Evolutionary conservation across 768 basidiomycete genomes (phyloP), one percentile per base, ranked within the genome.

Genomic region (Mycena chlorophos): DNA sequence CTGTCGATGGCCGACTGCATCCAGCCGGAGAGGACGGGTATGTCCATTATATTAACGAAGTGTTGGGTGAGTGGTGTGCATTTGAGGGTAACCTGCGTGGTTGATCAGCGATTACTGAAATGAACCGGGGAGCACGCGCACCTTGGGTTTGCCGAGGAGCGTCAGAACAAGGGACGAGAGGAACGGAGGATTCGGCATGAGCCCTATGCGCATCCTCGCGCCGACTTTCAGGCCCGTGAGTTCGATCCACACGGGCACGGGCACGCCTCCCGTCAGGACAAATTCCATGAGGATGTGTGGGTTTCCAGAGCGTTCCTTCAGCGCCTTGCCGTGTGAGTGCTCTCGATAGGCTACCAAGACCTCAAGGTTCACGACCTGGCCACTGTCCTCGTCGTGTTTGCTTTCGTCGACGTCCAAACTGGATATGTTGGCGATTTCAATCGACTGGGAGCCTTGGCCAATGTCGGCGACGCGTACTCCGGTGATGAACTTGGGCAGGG

Each of bases 41-140:
- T 66, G 68, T 91, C 86, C 77, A 91, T 84, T n/a, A 91, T 74
- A 66, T 91, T 89, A 16, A 88, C 77, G n/a, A 89, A 79, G 5
- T 75, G 68, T 59, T 76, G 79, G 42, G 80, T 73, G 58, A 91
- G 74, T 0, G 89, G 87, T 2, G 84, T 82, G 43, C 83, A 87
- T 19, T 82, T 83, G 27, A 88, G 73, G 20, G 80, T 80, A 38
- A 88, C 79, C 31, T n/a, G n/a, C n/a, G n/a, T n/a, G n/a, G n/a
- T n/a, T n/a, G n/a, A n/a, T n/a, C n/a, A n/a, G n/a, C n/a, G n/a
- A n/a, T n/a, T n/a, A n/a, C n/a, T n/a, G n/a, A n/a, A n/a, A n/a
- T n/a, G n/a, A n/a, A n/a, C n/a, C n/a, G n/a, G n/a, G n/a, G n/a
- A n/a, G n/a, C n/a, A n/a, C n/a, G n/a, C n/a, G n/a, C n/a, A n/a